Evolutionary conservation across 2,329 filamentous ascomycete species (phyloP), one percentile per base, ranked within the genome.

Genomic region (Claviceps digitariae): DNA sequence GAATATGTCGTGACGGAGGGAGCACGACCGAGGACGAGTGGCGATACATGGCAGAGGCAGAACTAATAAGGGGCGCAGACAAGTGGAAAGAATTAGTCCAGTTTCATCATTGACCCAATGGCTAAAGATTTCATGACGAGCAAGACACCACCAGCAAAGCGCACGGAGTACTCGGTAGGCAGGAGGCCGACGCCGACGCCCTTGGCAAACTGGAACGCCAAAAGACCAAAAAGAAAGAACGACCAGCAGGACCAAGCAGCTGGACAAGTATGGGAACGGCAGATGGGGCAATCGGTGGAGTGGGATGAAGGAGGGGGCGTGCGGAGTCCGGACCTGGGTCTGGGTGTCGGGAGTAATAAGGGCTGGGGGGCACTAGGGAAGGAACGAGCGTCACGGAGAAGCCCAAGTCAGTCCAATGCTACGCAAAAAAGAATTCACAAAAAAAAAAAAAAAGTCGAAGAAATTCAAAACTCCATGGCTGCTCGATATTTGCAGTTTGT

Each of bases 11-110:
- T 43, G 48, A 49, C 44, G 44, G 31, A 25, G 51, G 48, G 52
- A 61, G 61, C 47, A 57, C 50, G 31, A 56, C 57, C 31, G 59
- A 57, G 48, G 56, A 49, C 52, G 60, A 50, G 21, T 41, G 60
- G 31, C 58, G 59, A 58, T 67, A 63, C 65, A 67, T 67, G 63
- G 61, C 60, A 60, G 60, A 60, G 59, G 56, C 57, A 59, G 61
- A 61, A 61, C 51, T 53, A 55, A 40, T 25, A 50, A 48, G 45
- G 45, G 48, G 27, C 34, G 53, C 36, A 49, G 50, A 48, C 41
- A 20, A 27, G 41, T 29, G 25, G 51, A 29, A 21, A 29, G 4
- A 20, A 29, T 29, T 10, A 47, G 23, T 48, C 38, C 57, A 59
- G 55, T 55, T 55, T 55, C 51, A 27, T 48, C 46, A 48, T 31